Evolutionary conservation across 768 basidiomycete species (phyloP).

Genomic region (Thelephora aurantiotincta): DNA sequence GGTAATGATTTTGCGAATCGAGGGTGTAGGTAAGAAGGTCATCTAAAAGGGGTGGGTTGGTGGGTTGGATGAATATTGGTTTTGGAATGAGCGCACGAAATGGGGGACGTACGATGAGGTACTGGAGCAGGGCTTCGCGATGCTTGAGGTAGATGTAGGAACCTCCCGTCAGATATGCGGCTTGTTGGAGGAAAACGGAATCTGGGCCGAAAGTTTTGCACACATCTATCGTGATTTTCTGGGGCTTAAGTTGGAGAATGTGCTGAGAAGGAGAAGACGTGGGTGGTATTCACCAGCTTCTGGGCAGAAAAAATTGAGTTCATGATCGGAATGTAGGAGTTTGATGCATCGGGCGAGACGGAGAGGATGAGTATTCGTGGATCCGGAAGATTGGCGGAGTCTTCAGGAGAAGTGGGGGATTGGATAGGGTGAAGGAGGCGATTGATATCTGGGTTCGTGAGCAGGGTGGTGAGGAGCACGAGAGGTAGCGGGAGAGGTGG

Average conservation of each 20-base stretch:
- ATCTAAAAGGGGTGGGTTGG: slow-evolving; percentile 41
- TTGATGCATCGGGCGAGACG: slow-evolving; percentile 79
- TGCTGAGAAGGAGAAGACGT: slow-evolving; percentile 35
- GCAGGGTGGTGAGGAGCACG: slow-evolving; percentile 2
- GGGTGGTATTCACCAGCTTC: too few relatives aligned
- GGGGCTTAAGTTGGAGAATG: slow-evolving; percentile 1
- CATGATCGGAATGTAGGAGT: slow-evolving; percentile 97
- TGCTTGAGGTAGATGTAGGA: slow-evolving; percentile 79
- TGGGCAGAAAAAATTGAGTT: slow-evolving; percentile 98
- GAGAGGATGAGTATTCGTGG: slow-evolving; percentile 69
- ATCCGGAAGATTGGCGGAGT: slow-evolving; percentile 23
- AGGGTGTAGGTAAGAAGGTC: slow-evolving; percentile 67
- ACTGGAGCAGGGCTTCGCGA: slow-evolving; percentile 81
- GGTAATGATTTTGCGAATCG: too few relatives aligned
- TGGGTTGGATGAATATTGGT: not conserved
- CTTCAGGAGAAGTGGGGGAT: slow-evolving; percentile 17
- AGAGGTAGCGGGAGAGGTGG: not conserved
- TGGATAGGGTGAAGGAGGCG: slow-evolving; percentile 29
- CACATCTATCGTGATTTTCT: slow-evolving; percentile 97
- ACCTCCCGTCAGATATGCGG: slow-evolving; percentile 89
- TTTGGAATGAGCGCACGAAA: not conserved
- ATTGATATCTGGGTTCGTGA: slow-evolving; percentile 46
- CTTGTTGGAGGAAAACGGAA: slow-evolving; percentile 94
- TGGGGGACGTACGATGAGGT: slow-evolving; percentile 49
- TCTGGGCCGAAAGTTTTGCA: slow-evolving; percentile 85